These are phyloP conservation scores for Dothideomycetes sp. DNA, from an alignment of 2,329 filamentous ascomycete genomes.

Conservation along the genomic window DNA sequence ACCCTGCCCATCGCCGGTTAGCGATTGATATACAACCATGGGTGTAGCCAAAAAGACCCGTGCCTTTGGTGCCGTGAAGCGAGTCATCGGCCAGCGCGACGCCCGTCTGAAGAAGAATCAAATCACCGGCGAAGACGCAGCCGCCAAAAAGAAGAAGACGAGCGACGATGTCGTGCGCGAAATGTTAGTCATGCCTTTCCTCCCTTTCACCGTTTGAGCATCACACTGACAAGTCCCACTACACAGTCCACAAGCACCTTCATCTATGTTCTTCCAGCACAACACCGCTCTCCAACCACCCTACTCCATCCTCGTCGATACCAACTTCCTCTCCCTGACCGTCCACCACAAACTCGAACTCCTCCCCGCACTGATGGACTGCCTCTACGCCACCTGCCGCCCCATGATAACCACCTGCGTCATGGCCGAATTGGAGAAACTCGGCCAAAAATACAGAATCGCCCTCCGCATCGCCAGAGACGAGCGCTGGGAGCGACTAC, in stretches of 20 bases:
- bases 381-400: slow-evolving; percentile 80
- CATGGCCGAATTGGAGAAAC: slow-evolving; percentile 78
- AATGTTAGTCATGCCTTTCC: slow-evolving; percentile 40
- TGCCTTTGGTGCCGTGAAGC: slow-evolving; percentile 81
- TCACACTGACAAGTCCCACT: slow-evolving; percentile 8
- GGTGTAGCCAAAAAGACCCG: slow-evolving; percentile 81
- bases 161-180: slow-evolving; percentile 59
- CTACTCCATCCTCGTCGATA: slow-evolving; percentile 71
- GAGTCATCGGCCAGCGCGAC: slow-evolving; percentile 73
- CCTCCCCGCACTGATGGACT: slow-evolving; percentile 84
- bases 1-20: background rate
- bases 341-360: slow-evolving; percentile 85
- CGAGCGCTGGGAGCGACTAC: slow-evolving; percentile 73
- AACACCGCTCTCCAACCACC: slow-evolving; percentile 79
- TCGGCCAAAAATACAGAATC: slow-evolving; percentile 79
- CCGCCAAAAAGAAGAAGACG: slow-evolving; percentile 47
- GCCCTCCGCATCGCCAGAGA: slow-evolving; percentile 79
- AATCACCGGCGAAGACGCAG: slow-evolving; percentile 48
- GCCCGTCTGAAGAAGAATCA: slow-evolving; percentile 73
- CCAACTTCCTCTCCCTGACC: slow-evolving; percentile 84
- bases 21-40: slow-evolving; percentile 44
- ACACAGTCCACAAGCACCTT: slow-evolving; percentile 22
- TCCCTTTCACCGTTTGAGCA: no score
- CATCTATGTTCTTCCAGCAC: slow-evolving; percentile 73
- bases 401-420: slow-evolving; percentile 78